Evolutionary conservation across 768 basidiomycete genomes (phyloP), one percentile per base, ranked within the genome.

Genomic region (Termitomyces sp.): DNA sequence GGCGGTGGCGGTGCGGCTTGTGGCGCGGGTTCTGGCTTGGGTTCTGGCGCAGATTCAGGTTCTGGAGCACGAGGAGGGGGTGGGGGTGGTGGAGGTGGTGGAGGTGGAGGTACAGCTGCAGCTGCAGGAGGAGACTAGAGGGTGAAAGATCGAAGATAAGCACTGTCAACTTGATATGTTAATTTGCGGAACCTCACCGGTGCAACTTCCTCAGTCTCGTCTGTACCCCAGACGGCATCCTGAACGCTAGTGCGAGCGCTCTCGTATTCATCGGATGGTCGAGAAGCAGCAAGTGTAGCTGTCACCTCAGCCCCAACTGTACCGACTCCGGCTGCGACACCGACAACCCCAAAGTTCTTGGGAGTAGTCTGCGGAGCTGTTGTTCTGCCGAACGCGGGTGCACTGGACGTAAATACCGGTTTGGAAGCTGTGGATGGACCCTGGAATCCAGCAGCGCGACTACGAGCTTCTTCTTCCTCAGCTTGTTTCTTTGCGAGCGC

Each of bases 401-500:
- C 77, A 47, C 71, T 77, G 0, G 78, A 77, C 43, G 75, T 78
- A 54, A 82, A 75, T 3, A 73, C 68, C 0, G 73, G 66, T 31
- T 70, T 73, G 0, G 66, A 41, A 8, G 67, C 62, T n/a, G 71
- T 64, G 2, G 73, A 62, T 0, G 80, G 68, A 5, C 78, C 63
- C 42, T 72, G 69, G 65, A 77, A 78, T 16, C 77, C 77, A 0
- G 86, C 84, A 43, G 76, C 73, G 43, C 77, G 84, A 64, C 89
- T 92, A 45, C 73, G 75, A 9, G 77, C 75, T 58, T 86, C 86
- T 56, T 93, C 95, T 62, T 90, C 92, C 62, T 87, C 90, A 16
- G 80, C 77, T 63, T 92, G 90, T 67, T 88, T 87, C 77, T 95
- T 95, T 1, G 93, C 89, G n/a, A 87, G 74, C 0, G 91, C 94